These are phyloP conservation scores for Parafenestella ontariensis DNA, from an alignment of 2,329 filamentous ascomycete genomes.

Conservation along the genomic window DNA sequence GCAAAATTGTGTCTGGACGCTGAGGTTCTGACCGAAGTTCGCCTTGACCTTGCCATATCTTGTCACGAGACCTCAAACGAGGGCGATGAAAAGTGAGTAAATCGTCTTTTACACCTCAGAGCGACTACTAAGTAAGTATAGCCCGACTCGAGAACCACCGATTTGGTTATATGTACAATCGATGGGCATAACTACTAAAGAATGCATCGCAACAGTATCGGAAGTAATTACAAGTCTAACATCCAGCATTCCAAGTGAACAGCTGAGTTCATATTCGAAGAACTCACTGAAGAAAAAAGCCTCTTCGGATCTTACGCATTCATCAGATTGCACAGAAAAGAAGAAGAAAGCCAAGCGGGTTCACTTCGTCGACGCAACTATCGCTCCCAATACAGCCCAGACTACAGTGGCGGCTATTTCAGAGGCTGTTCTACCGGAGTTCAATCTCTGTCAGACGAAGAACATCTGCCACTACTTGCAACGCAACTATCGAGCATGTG, in stretches of 20 bases:
- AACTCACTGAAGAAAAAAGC: constrained; percentile 24
- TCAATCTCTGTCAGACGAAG: constrained; percentile 30
- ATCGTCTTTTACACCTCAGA: constrained; percentile 26
- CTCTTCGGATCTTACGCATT: constrained; percentile 11
- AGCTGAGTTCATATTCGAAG: background rate
- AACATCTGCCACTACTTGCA: constrained; percentile 33
- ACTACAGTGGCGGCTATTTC: background rate
- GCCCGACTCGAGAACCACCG: constrained; percentile 12
- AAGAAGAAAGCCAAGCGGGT: constrained; percentile 9
- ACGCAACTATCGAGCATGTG: constrained; percentile 12
- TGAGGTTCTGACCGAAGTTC: constrained; percentile 23
- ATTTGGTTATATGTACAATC: constrained; percentile 36
- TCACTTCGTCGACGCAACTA: constrained; percentile 9
- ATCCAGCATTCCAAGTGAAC: background rate
- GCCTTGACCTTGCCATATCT: constrained; percentile 24
- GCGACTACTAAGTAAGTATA: background rate
- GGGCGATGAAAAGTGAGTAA: background rate
- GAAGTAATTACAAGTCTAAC: background rate
- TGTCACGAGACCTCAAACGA: background rate
- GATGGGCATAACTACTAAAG: constrained; percentile 14
- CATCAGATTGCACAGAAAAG: constrained; percentile 8
- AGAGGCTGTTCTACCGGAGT: constrained; percentile 2
- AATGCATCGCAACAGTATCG: background rate
- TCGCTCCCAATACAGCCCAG: background rate
- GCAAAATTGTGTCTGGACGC: constrained; percentile 34